Evolutionary conservation across 176 grass and related monocot species (phyloP).

Genomic region (Carex littledalei): DNA sequence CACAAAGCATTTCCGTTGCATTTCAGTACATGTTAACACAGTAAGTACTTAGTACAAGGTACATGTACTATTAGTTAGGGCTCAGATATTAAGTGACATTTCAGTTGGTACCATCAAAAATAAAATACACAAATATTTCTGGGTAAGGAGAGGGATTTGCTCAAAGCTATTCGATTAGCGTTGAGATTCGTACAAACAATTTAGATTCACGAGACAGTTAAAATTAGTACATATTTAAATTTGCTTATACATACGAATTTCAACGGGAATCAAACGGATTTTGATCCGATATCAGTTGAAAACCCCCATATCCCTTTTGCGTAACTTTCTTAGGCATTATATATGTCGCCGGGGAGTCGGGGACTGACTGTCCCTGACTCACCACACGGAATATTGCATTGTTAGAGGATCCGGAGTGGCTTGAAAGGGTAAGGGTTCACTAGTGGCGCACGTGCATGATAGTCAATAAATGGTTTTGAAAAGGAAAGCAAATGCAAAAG

Average conservation of each 20-base stretch:
- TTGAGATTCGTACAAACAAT: too few relatives aligned
- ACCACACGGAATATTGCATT: neutral
- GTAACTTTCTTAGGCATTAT: neutral
- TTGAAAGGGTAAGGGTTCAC: neutral
- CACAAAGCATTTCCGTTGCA: neutral
- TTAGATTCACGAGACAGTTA: too few relatives aligned
- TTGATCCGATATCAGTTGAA: too few relatives aligned
- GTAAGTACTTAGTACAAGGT: neutral
- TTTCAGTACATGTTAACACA: neutral
- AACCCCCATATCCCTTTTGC: too few relatives aligned
- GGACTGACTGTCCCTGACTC: neutral
- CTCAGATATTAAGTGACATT: too few relatives aligned
- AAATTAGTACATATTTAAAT: too few relatives aligned
- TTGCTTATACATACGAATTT: too few relatives aligned
- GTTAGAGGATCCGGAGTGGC: neutral
- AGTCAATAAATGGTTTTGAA: constrained; percentile 10
- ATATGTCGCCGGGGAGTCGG: neutral
- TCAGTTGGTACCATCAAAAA: too few relatives aligned
- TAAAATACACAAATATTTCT: too few relatives aligned
- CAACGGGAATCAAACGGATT: too few relatives aligned
- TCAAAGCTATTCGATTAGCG: too few relatives aligned
- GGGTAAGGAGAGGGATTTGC: too few relatives aligned
- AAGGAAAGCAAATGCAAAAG: constrained; percentile 9
- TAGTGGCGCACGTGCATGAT: neutral
- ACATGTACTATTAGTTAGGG: neutral